These are phyloP conservation scores for Trichosporon ovoides DNA, from an alignment of 1,284 basidiomycete species.

Conservation along the genomic window DNA sequence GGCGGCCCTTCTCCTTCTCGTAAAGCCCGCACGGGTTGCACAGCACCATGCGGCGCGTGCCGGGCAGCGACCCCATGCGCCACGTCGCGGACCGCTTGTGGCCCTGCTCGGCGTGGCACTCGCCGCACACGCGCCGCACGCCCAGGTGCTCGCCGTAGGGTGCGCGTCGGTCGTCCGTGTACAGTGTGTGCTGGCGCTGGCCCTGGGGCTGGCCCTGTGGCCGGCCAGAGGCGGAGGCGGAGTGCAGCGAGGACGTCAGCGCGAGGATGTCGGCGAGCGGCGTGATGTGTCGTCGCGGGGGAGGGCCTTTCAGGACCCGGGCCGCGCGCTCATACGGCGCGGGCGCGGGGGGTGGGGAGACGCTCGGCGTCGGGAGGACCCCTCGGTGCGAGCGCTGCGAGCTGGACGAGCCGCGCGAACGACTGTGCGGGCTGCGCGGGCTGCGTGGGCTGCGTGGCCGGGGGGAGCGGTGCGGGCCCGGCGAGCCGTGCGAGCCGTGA, in stretches of 20 bases:
- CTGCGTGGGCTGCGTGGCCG: no score
- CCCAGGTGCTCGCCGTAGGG: not conserved
- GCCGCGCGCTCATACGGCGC: not conserved
- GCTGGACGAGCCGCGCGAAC: no score
- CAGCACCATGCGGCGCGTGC: not conserved
- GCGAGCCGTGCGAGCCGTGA: no score
- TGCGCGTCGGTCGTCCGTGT: not conserved
- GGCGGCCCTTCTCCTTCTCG: slow-evolving; percentile 5
- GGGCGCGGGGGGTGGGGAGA: not conserved
- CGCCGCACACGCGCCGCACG: slow-evolving; percentile 1
- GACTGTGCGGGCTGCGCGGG: no score
- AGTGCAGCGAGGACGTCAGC: not conserved
- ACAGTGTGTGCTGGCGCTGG: not conserved
- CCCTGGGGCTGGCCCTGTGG: no score
- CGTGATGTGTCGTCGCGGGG: not conserved
- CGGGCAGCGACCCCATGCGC: not conserved
- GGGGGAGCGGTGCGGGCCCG: no score
- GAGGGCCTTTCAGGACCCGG: not conserved
- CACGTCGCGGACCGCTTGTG: not conserved
- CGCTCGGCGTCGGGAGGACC: not conserved
- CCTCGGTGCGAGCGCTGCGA: no score
- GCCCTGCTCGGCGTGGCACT: not conserved
- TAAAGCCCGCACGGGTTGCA: slow-evolving; percentile 3
- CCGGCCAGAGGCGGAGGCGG: no score
- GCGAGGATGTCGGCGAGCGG: not conserved